These are phyloP conservation scores for Yamadazyma triangularis DNA, from an alignment of 1,139 yeast genomes.

Conservation along the genomic window DNA sequence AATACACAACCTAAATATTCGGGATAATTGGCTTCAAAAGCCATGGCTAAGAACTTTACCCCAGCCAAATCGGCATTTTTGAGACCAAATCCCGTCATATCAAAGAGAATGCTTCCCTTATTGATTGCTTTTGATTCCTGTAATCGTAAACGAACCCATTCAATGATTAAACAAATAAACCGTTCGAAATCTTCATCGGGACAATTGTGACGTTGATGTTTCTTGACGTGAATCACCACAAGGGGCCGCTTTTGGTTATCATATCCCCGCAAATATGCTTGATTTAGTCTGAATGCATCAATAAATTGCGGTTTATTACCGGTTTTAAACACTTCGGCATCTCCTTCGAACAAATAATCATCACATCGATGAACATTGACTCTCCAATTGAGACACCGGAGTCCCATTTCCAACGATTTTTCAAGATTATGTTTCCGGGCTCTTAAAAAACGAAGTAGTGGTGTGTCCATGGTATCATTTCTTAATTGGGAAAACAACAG, in stretches of 20 bases:
- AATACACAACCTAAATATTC: conserved; percentile 73
- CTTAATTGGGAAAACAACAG: conserved; percentile 54
- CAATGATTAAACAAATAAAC: conserved; percentile 65
- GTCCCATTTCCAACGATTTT: conserved; percentile 61
- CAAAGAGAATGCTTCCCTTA: conserved; percentile 72
- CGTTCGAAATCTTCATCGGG: conserved; percentile 61
- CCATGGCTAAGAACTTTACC: conserved; percentile 69
- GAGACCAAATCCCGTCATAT: conserved; percentile 68
- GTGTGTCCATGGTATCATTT: conserved; percentile 68
- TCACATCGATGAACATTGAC: conserved; percentile 53
- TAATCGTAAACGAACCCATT: conserved; percentile 60
- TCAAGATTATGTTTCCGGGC: conserved; percentile 74
- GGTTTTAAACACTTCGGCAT: conserved; percentile 26
- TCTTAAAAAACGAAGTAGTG: conserved; percentile 59
- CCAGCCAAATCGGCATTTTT: conserved; percentile 82
- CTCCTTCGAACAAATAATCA: conserved; percentile 56
- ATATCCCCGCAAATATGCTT: conserved; percentile 61
- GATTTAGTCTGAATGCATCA: conserved; percentile 49
- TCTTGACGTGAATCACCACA: conserved; percentile 65
- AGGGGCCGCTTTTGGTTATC: conserved; percentile 67
- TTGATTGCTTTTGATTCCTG: conserved; percentile 53
- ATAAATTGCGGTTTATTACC: conserved; percentile 39
- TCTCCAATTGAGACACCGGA: conserved; percentile 70
- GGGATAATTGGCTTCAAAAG: conserved; percentile 86
- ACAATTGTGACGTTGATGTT: conserved; percentile 70